Evolutionary conservation across 2,329 filamentous ascomycete species (phyloP).

Genomic region (Apiospora phragmitis): DNA sequence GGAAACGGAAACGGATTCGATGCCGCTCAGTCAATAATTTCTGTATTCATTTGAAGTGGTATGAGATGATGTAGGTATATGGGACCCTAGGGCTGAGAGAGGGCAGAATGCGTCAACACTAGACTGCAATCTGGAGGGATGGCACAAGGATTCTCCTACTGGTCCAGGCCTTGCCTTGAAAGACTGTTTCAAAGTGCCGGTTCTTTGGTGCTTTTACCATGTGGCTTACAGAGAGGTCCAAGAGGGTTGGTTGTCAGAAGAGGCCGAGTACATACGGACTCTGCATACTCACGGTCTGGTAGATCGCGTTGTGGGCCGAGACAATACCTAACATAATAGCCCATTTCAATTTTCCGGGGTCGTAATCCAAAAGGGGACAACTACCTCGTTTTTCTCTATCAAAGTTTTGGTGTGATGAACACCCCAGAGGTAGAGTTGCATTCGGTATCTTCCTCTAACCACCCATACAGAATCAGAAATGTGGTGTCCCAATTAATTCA

Average conservation of each 20-base stretch:
- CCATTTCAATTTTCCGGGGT: neutral
- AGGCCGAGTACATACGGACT: neutral
- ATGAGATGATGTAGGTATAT: neutral
- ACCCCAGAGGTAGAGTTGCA: neutral
- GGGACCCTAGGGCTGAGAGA: neutral
- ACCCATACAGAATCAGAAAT: neutral
- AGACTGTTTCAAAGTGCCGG: neutral
- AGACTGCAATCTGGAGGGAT: neutral
- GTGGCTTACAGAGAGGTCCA: neutral
- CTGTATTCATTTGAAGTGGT: neutral
- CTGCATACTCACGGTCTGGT: neutral
- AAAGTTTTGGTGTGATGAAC: neutral
- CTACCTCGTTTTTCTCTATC: neutral
- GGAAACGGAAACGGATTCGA: neutral
- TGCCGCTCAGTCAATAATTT: neutral
- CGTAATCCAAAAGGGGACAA: neutral
- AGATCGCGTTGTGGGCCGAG: neutral
- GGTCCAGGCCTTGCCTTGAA: neutral
- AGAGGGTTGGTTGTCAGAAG: neutral
- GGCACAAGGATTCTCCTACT: neutral
- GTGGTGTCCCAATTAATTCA: constrained; percentile 1
- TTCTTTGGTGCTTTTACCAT: neutral
- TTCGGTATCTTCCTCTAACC: constrained; percentile 5
- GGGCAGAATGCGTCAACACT: neutral
- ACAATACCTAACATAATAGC: neutral